Evolutionary conservation across 164 flowering plant genomes (phyloP).

Genomic region (Kingdonia uniflora): DNA sequence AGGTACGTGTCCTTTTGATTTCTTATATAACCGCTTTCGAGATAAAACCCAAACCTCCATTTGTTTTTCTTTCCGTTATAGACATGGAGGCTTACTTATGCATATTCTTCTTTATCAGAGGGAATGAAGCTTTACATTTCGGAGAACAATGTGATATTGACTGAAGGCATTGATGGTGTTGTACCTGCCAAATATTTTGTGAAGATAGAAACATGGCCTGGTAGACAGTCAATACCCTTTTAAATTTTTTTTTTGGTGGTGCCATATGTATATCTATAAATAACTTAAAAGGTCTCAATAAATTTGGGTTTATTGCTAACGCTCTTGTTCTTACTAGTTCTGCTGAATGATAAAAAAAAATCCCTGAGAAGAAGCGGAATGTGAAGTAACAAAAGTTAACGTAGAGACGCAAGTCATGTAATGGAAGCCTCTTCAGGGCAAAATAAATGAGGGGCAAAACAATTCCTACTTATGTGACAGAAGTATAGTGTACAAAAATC

Average conservation of each 20-base stretch:
- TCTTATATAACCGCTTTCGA: neutral
- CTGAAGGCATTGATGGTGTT: constrained; percentile 87
- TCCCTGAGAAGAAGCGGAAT: too few species aligned
- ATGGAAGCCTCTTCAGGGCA: too few species aligned
- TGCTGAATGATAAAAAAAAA: too few species aligned
- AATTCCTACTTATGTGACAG: too few species aligned
- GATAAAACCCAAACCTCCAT: neutral
- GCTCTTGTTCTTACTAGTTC: too few species aligned
- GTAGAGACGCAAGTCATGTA: too few species aligned
- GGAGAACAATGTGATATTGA: constrained; percentile 82
- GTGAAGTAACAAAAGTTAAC: too few species aligned
- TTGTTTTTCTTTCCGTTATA: neutral
- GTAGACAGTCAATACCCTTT: constrained; percentile 44
- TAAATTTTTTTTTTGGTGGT: constrained; percentile 1
- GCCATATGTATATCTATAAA: too few species aligned
- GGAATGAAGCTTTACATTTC: constrained; percentile 90
- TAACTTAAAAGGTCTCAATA: too few species aligned
- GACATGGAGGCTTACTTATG: neutral
- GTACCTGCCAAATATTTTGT: constrained; percentile 70
- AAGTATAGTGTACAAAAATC: too few species aligned
- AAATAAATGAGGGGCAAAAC: too few species aligned
- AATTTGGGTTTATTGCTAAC: too few species aligned
- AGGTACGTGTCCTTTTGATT: constrained; percentile 32
- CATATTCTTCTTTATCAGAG: constrained; percentile 25
- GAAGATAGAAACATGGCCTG: constrained; percentile 84